Evolutionary conservation across 2,329 filamentous ascomycete genomes (phyloP).

Genomic region (Diaporthe amygdali): DNA sequence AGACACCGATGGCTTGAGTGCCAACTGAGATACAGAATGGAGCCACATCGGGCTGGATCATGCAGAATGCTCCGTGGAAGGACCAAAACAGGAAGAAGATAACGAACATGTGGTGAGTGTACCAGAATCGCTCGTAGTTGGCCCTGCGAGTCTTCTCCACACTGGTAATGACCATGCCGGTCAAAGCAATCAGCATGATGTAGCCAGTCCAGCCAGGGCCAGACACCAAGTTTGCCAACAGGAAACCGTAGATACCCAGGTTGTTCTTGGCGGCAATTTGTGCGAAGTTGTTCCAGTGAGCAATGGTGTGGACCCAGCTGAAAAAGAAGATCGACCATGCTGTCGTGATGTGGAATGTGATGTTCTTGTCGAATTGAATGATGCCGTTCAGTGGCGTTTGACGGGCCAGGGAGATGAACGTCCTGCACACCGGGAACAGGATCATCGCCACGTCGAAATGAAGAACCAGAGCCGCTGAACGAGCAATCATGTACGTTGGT

Average conservation of each 20-base stretch:
- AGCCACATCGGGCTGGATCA: constrained; percentile 84
- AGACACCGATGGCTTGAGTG: constrained; percentile 72
- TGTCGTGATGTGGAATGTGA: constrained; percentile 84
- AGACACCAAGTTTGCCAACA: constrained; percentile 77
- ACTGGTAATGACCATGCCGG: constrained; percentile 79
- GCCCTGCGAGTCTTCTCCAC: constrained; percentile 78
- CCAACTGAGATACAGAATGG: constrained; percentile 77
- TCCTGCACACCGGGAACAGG: constrained; percentile 82
- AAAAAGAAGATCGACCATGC: constrained; percentile 91
- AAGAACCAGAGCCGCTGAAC: constrained; percentile 76
- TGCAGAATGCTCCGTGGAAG: constrained; percentile 88
- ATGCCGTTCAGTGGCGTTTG: constrained; percentile 86
- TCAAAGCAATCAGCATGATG: constrained; percentile 79
- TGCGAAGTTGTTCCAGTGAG: constrained; percentile 87
- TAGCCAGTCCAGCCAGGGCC: constrained; percentile 88
- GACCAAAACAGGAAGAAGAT: constrained; percentile 91
- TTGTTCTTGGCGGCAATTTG: constrained; percentile 77
- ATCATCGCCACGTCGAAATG: constrained; percentile 84
- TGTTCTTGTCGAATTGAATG: constrained; percentile 89
- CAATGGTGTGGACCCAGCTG: constrained; percentile 84
- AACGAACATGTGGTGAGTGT: constrained; percentile 86
- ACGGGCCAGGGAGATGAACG: constrained; percentile 79
- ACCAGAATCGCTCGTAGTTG: constrained; percentile 92
- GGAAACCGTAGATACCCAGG: constrained; percentile 78
- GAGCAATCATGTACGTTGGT: constrained; percentile 76